Base-by-base conservation (phyloP, 352 stramenopile species). In the Pythium volutum region DNA sequence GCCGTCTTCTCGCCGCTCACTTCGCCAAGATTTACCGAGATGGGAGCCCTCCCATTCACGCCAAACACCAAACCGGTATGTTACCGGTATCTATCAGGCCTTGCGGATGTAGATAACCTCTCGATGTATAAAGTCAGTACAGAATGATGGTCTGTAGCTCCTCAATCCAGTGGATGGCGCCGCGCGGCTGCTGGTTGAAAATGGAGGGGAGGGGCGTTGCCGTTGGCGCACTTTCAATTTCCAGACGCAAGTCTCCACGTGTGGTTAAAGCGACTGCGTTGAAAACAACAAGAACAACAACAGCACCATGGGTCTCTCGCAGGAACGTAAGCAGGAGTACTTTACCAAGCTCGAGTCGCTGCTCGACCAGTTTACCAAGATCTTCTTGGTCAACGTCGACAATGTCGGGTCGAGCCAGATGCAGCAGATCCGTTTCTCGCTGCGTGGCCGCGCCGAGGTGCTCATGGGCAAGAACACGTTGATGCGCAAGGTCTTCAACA, bases 381-480 rank as follows among this genome's bases (percentile, higher is more conserved):
- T 98, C 84, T 98, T 99, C 81, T 70, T 99, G 56, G 97, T 99
- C 22, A 82, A 89, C 68, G 96, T 98, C 59, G 97, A 99, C 90
- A 99, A 99, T 88, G 98, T 99, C 51, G 97, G 97, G 64, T 99
- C 97, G 64, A 97, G 97, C 72, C 98, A 99, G 86, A 97, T 99
- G 77, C 97, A 99, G 77, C 79, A 98, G 71, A 98, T 99, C 73
- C 96, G 98, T 89, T 84, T 96, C 36, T 85, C 84, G 27, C 92
- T 99, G 22, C 96, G 97, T 67, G 92, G 93, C 70, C 87, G 88
- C 56, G 98, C 94, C 53, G 94, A 98, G 50, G 81, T 99, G 51
- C 89, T 99, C 66, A 99, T 99, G 97, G 98, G 98, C 75, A 99
- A 99, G 89, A 99, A 99, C 89, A 99, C 98, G 71, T 96, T 99